These are phyloP conservation scores for Leccinum imitatum DNA, from an alignment of 768 basidiomycete genomes.

Conservation along the genomic window DNA sequence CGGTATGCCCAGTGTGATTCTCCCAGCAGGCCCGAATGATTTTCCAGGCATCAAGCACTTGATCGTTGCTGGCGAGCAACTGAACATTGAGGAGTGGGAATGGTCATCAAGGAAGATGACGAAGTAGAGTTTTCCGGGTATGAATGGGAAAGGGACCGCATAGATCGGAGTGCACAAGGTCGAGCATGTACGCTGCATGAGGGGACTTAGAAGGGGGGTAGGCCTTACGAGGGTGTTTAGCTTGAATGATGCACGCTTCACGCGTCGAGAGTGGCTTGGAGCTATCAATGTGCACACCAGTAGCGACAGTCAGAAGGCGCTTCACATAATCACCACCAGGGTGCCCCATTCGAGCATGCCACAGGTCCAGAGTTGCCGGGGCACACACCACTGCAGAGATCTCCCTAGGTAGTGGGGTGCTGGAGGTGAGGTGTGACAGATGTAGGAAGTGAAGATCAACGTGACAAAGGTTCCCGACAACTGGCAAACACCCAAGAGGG, in stretches of 20 bases:
- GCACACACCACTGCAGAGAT: background rate
- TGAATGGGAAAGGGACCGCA: conserved; percentile 25
- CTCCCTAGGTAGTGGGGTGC: background rate
- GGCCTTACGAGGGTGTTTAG: conserved; percentile 2
- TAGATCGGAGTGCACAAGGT: conserved; percentile 27
- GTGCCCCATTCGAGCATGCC: background rate
- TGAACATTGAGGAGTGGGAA: background rate
- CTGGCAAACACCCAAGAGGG: background rate
- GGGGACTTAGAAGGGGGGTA: background rate
- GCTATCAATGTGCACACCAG: background rate
- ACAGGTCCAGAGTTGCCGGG: background rate
- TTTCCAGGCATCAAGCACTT: background rate
- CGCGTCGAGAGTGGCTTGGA: background rate
- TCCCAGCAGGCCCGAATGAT: background rate
- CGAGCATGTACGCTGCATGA: conserved; percentile 7
- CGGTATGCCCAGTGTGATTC: background rate
- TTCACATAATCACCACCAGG: background rate
- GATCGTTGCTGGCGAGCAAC: background rate
- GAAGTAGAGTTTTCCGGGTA: conserved; percentile 17
- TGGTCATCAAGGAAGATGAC: conserved; percentile 17
- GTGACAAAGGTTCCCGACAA: background rate
- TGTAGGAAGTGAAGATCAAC: background rate
- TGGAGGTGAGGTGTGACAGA: background rate
- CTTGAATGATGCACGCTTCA: conserved; percentile 1
- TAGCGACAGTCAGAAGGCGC: too few species aligned